Conservation (phyloP, 305 asterid genomes). For the Rubia tinctorum region DNA sequence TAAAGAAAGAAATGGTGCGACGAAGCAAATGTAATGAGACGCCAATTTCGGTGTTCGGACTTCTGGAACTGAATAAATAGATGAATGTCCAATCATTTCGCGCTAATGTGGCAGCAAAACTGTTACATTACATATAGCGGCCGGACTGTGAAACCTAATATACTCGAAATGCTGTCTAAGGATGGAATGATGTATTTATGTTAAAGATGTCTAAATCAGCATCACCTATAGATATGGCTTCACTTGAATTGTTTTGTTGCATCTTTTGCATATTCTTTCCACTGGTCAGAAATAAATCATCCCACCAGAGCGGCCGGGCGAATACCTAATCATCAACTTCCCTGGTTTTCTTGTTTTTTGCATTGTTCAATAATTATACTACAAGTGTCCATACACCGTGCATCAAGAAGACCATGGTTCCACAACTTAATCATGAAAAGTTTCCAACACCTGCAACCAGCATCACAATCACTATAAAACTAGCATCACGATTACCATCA, state of each 20-base stretch:
- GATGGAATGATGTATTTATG: not conserved
- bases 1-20: not conserved
- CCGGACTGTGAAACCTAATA: not conserved
- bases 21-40: not conserved
- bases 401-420: slow-evolving; percentile 92
- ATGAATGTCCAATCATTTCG: not conserved
- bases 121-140: not conserved
- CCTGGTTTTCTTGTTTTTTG: slow-evolving; percentile 32
- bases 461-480: not conserved
- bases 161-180: not conserved
- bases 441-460: slow-evolving; percentile 82
- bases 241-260: not conserved
- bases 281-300: not conserved
- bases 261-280: not conserved
- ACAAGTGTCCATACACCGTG: slow-evolving; percentile 75
- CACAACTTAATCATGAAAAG: slow-evolving; percentile 86
- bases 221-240: not conserved
- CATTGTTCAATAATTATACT: slow-evolving; percentile 50
- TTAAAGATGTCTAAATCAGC: not conserved
- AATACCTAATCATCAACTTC: slow-evolving; percentile 10
- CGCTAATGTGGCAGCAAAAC: not conserved
- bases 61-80: not conserved
- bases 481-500: not conserved
- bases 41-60: no score
- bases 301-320: not conserved